Conservation (phyloP, 2,329 filamentous ascomycete species). For the Aspergillus sp. region DNA sequence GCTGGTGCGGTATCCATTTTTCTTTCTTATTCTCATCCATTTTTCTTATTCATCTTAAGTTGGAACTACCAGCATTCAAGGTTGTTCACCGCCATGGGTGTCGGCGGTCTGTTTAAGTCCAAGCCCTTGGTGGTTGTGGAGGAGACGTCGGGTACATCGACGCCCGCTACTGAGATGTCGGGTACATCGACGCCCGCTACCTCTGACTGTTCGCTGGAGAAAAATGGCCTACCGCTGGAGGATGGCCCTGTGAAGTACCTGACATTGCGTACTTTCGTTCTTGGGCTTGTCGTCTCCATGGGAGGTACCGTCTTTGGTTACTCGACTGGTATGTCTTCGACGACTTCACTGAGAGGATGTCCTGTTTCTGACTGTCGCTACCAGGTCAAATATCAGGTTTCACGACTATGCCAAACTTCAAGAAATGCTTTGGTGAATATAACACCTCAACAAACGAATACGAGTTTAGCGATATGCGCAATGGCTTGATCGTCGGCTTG, state of each 20-base stretch:
- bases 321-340: conserved; percentile 26
- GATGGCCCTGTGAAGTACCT: conserved; percentile 36
- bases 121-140: conserved; percentile 21
- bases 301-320: conserved; percentile 41
- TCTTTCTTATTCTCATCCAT: too few relatives aligned
- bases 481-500: conserved; percentile 37
- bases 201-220: conserved; percentile 24
- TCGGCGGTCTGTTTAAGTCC: conserved; percentile 20
- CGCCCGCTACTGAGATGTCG: conserved; percentile 24
- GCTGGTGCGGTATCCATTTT: too few relatives aligned
- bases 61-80: too few relatives aligned
- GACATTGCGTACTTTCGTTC: conserved; percentile 34
- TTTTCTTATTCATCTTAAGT: too few relatives aligned
- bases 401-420: conserved; percentile 39
- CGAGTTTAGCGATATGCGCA: conserved; percentile 36
- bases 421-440: conserved; percentile 30
- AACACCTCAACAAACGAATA: conserved; percentile 21
- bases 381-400: conserved; percentile 39
- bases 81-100: too few relatives aligned
- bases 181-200: conserved; percentile 25
- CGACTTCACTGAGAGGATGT: conserved; percentile 2
- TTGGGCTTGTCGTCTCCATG: conserved; percentile 39
- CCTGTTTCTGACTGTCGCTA: conserved; percentile 5
- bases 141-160: conserved; percentile 25
- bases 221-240: conserved; percentile 25